phyloP scores from a whole-genome alignment of 768 basidiomycete species.

The Xanthoconium stramineum region DNA sequence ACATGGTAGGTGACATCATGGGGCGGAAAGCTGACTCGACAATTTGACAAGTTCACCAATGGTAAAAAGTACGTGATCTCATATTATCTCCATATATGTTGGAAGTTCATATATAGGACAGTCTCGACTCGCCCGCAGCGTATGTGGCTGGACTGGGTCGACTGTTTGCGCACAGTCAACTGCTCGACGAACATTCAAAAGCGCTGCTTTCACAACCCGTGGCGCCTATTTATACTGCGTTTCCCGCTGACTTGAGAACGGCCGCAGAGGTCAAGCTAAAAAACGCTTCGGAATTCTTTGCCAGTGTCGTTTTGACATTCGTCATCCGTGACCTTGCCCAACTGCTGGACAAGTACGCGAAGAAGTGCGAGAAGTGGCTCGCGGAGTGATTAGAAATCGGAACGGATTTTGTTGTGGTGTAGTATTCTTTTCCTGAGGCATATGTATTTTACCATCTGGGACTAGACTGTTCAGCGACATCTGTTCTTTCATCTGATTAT shows the following conservation, averaged over 20 bases:
- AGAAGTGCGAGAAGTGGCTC: constrained; percentile 91
- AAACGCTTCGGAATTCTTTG: constrained; percentile 89
- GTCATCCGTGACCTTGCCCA: constrained; percentile 85
- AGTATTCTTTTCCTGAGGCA: constrained; percentile 24
- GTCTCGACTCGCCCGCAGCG: constrained; percentile 82
- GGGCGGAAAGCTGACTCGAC: constrained; percentile 70
- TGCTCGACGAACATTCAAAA: constrained; percentile 85
- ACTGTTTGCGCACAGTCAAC: constrained; percentile 70
- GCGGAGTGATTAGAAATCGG: constrained; percentile 54
- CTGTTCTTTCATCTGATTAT: constrained; percentile 28
- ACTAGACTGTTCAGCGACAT: constrained; percentile 32
- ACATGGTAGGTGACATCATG: constrained; percentile 52
- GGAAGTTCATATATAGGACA: constrained; percentile 32
- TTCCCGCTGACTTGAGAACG: constrained; percentile 59
- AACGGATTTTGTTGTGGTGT: constrained; percentile 25
- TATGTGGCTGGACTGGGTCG: constrained; percentile 76
- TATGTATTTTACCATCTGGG: constrained; percentile 35
- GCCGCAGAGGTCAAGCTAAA: constrained; percentile 73
- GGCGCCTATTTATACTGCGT: constrained; percentile 70
- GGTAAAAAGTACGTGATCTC: constrained; percentile 72
- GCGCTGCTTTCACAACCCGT: constrained; percentile 63
- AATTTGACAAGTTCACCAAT: constrained; percentile 81
- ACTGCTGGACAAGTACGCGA: constrained; percentile 88
- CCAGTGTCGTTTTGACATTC: constrained; percentile 82
- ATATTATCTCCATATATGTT: neutral